Base-by-base conservation (phyloP, 2,329 filamentous ascomycete genomes). In the Pseudogymnoascus sp. region DNA sequence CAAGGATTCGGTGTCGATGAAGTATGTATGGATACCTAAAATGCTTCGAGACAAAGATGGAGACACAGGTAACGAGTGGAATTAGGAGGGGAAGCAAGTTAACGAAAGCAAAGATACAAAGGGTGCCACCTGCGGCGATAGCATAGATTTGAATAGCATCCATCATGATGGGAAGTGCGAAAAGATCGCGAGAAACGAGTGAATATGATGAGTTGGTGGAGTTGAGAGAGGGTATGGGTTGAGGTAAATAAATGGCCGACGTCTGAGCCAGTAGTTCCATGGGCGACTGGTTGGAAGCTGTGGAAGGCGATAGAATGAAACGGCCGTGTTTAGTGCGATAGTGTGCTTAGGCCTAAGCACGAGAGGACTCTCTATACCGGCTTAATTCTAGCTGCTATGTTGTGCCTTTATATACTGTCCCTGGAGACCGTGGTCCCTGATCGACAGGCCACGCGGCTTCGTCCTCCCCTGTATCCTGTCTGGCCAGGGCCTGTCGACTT, bases 101-200 rank as follows among this genome's bases (percentile, higher is more conserved):
- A 34, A 63, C 29, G 14, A 63, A 23, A 40, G 37, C 26, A 40
- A 63, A 63, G 42, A 60, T 34, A 60, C 10, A 37, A 42, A 63
- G 23, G n/a, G 31, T 60, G 31, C 51, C 18, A 16, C 23, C 23
- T 34, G 14, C 2, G 1, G 31, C 45, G n/a, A 63, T 61, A 60
- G 29, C 62, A 63, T 61, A 63, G 16, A 63, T 42, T 34, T 63
- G 1, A 60, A 63, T 60, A 16, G 45, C 16, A 34, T 63, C 45
- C 29, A 60, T 63, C 10, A 59, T 21, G 31, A 63, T 34, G 0
- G 10, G 12, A 37, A 61, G 31, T 21, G 23, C n/a, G 18, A 37
- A 42, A 3, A 61, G 26, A 42, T 31, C 8, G 0, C 2, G 8
- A 31, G 29, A 31, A 31, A 31, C 8, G 29, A 31, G 29, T 31